Conservation (phyloP, 192 early-diverging fungal species). For the Coemansia sp. region DNA sequence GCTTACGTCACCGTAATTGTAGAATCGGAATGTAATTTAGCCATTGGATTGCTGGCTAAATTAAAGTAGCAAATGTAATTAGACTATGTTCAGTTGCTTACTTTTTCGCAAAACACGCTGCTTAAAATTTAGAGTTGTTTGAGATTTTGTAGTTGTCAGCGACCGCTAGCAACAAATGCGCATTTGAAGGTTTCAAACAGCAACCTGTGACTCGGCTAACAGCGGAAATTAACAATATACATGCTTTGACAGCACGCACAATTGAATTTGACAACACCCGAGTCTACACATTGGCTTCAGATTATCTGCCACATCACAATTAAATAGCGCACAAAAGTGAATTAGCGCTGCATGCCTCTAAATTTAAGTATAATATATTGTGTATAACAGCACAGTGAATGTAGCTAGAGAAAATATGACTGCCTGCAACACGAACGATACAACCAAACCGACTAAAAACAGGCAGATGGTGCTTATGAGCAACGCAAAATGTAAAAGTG, state of each 20-base stretch:
- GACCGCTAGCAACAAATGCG: background rate
- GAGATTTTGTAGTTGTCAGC: background rate
- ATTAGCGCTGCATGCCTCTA: background rate
- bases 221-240: background rate
- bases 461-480: background rate
- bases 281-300: background rate
- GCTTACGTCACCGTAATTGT: constrained; percentile 3
- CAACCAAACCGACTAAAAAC: background rate
- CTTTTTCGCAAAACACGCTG: background rate
- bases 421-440: background rate
- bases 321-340: too few relatives aligned
- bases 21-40: background rate
- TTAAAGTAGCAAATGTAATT: background rate
- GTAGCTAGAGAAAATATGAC: background rate
- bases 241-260: background rate
- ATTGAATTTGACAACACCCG: background rate
- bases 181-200: background rate
- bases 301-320: background rate
- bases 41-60: background rate
- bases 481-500: background rate
- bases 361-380: background rate
- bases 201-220: background rate
- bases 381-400: background rate
- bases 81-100: background rate
- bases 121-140: background rate